Evolutionary conservation across 306 rosid species (phyloP), one percentile per base, ranked within the genome.

Genomic region (Fragaria iinumae): DNA sequence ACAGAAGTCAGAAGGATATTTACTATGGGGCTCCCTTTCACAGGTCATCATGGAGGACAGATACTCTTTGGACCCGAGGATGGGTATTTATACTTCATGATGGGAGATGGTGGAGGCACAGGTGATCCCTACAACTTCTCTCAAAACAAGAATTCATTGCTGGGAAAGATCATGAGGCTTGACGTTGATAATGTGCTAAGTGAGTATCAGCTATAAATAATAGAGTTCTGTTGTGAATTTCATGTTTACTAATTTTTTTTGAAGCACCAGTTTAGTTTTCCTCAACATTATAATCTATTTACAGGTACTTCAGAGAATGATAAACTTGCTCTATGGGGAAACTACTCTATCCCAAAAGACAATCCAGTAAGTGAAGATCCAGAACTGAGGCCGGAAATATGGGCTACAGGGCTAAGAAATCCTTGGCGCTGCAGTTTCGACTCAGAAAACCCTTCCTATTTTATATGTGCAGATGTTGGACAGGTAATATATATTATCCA

Each of bases 341-440:
- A 89, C 83, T 96, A 96, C 81, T 89, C 99, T 38, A 86, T 82
- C 74, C 99, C 99, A 7, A 86, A 88, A 76, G 97, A 90, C 78
- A 96, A 96, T 83, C 98, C 99, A 38, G 89, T 63, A 79, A 78
- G 65, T 0, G 93, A 86, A 84, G 96, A 89, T 84, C 68, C 77
- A 67, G 89, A 80, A 69, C 55, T 85, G 80, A 88, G 80, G 83
- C 90, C 96, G 0, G 99, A 96, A 83, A 91, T 96, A 81, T 96
- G 96, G 97, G 97, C 99, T 71, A 53, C 83, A 32, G 98, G 98
- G 77, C 32, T 96, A 36, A 87, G 97, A 84, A 96, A 96, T 89
- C 98, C 99, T 66, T 96, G 99, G 99, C 92, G 99, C 52, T 96
- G 99, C 84, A 92, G 99, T 83, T 96, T 96, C 20, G 99, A 96